Conservation (phyloP, 176 grass and related monocot species). For the Thalia dealbata region DNA sequence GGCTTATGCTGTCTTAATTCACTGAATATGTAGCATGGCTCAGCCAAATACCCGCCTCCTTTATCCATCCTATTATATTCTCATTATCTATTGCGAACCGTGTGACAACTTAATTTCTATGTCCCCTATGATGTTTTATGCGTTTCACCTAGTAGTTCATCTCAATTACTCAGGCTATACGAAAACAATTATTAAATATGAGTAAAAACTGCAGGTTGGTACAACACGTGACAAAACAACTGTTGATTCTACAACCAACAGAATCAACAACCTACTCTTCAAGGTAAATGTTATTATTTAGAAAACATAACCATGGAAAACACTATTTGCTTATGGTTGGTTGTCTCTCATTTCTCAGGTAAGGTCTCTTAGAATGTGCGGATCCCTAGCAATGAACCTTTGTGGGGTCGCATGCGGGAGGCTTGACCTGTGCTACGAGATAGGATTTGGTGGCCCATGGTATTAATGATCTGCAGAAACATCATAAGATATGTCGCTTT, state of each 20-base stretch:
- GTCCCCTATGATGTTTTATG: not conserved
- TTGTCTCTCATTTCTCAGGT: conserved; percentile 35
- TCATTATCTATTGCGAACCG: not conserved
- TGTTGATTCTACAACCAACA: conserved; percentile 72
- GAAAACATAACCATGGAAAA: not conserved
- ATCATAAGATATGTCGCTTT: not conserved
- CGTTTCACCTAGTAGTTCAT: not conserved
- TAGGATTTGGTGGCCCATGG: conserved; percentile 95
- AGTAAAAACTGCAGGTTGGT: conserved; percentile 43
- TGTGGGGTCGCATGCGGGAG: conserved; percentile 90
- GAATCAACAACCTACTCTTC: conserved; percentile 78
- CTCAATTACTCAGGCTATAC: not conserved
- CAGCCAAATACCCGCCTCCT: too few relatives aligned
- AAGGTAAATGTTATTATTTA: conserved; percentile 45
- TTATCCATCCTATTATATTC: not conserved
- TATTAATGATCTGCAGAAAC: conserved; percentile 9
- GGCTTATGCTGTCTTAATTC: too few relatives aligned
- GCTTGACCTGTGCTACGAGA: conserved; percentile 94
- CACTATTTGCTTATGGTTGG: conserved; percentile 11
- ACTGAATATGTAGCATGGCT: too few relatives aligned
- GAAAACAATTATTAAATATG: conserved; percentile 3
- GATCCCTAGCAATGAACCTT: conserved; percentile 78
- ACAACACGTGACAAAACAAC: conserved; percentile 53
- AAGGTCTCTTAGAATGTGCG: conserved; percentile 92
- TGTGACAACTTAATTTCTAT: not conserved